phyloP scores from a whole-genome alignment of 1,284 basidiomycete species.

The Puccinia polysora region DNA sequence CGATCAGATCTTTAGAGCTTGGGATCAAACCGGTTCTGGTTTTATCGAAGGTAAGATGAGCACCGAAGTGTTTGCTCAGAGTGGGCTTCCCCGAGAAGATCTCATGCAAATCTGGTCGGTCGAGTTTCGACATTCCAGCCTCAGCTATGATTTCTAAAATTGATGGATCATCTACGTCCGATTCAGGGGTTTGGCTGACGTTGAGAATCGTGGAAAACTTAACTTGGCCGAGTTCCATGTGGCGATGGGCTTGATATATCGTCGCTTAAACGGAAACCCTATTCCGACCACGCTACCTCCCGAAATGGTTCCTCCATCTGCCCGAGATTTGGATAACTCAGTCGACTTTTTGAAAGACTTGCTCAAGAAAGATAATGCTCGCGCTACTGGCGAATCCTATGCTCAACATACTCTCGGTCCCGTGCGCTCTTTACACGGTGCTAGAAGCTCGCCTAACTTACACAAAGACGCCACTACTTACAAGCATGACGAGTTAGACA shows the following conservation, averaged over 20 bases:
- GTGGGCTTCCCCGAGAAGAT: constrained; percentile 80
- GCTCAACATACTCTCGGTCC: constrained; percentile 38
- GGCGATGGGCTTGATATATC: constrained; percentile 96
- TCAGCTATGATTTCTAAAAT: not conserved
- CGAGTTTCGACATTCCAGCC: not conserved
- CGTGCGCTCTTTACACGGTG: constrained; percentile 34
- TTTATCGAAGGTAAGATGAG: constrained; percentile 85
- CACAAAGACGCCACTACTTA: constrained; percentile 88
- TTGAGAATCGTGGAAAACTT: constrained; percentile 83
- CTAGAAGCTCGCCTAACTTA: constrained; percentile 57
- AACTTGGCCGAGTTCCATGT: constrained; percentile 97
- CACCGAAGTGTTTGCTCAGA: constrained; percentile 89
- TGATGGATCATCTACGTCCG: not conserved
- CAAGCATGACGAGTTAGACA: constrained; percentile 67
- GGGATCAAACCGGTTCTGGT: constrained; percentile 77
- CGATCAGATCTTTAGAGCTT: constrained; percentile 91
- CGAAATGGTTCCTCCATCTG: constrained; percentile 88
- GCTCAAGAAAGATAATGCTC: constrained; percentile 73
- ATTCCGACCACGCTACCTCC: constrained; percentile 79
- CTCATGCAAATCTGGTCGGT: constrained; percentile 88
- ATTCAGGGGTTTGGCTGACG: constrained; percentile 76
- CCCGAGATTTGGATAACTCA: constrained; percentile 81
- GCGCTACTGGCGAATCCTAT: constrained; percentile 42
- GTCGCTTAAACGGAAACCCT: constrained; percentile 82
- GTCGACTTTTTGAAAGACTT: constrained; percentile 88